Evolutionary conservation across 768 basidiomycete genomes (phyloP).

Genomic region (Imleria badia): DNA sequence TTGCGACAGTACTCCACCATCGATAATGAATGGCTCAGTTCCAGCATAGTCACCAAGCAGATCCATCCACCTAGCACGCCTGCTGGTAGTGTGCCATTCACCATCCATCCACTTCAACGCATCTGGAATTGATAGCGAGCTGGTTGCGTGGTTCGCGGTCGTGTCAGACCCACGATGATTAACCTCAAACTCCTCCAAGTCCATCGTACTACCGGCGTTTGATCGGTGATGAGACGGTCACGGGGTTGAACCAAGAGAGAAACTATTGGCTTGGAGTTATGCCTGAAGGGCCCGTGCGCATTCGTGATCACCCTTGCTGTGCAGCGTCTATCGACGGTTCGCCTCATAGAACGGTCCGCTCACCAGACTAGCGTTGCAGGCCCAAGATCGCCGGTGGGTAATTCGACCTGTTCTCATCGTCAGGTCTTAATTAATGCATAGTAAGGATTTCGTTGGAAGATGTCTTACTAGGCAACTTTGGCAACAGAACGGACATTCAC

Average conservation of each 20-base stretch:
- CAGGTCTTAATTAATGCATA: not conserved
- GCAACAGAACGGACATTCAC: not conserved
- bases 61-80: slow-evolving; percentile 60
- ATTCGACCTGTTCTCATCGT: not conserved
- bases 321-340: no score
- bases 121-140: slow-evolving; percentile 13
- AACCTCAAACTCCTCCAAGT: slow-evolving; percentile 40
- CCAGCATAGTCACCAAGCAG: slow-evolving; percentile 72
- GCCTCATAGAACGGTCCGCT: no score
- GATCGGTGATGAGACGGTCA: not conserved
- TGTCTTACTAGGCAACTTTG: slow-evolving; percentile 8
- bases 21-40: slow-evolving; percentile 61
- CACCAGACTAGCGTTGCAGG: no score
- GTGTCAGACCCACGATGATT: slow-evolving; percentile 1
- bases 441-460: not conserved
- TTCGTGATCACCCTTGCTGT: slow-evolving; percentile 7
- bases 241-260: not conserved
- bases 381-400: no score
- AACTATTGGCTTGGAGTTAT: not conserved
- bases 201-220: slow-evolving; percentile 26
- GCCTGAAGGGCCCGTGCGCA: slow-evolving; percentile 16
- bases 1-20: slow-evolving; percentile 41
- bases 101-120: slow-evolving; percentile 35
- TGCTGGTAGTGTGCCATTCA: slow-evolving; percentile 41
- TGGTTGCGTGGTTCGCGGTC: not conserved